phyloP scores from a whole-genome alignment of 2,329 filamentous ascomycete species.

The Diaporthe vaccinii region DNA sequence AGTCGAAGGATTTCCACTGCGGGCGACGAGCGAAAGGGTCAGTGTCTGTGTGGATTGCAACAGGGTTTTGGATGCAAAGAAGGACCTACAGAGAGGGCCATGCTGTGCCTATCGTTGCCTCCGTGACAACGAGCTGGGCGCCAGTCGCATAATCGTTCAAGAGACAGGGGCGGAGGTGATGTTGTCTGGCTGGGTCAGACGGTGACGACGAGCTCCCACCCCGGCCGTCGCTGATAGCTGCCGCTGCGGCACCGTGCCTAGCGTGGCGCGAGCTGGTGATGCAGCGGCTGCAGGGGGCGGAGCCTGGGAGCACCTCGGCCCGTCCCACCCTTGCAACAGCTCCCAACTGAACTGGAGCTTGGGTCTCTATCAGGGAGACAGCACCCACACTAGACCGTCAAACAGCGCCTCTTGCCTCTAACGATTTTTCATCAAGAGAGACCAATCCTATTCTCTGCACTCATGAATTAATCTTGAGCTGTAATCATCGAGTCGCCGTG shows the following conservation, averaged over 20 bases:
- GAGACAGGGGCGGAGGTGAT: neutral
- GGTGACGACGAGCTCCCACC: slow-evolving; percentile 17
- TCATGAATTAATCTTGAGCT: neutral
- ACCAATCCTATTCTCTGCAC: neutral
- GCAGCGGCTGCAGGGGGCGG: slow-evolving; percentile 13
- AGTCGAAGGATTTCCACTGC: slow-evolving; percentile 99
- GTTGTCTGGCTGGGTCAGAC: neutral
- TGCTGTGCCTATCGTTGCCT: slow-evolving; percentile 32
- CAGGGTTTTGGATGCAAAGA: no score
- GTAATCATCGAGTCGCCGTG: no score
- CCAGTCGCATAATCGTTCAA: slow-evolving; percentile 19
- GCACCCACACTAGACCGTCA: neutral
- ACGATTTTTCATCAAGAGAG: neutral
- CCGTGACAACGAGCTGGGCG: slow-evolving; percentile 21
- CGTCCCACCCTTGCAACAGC: neutral
- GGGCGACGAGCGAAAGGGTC: neutral
- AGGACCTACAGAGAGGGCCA: slow-evolving; percentile 34
- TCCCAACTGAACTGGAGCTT: neutral
- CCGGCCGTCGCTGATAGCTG: neutral
- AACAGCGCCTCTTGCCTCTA: neutral
- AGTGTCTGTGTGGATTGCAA: neutral
- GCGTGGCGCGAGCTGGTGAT: slow-evolving; percentile 27
- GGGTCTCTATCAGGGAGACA: neutral
- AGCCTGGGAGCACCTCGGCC: slow-evolving; percentile 8
- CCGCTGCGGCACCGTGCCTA: slow-evolving; percentile 22